phyloP scores from a whole-genome alignment of 306 rosid species.

The Lagenaria siceraria region DNA sequence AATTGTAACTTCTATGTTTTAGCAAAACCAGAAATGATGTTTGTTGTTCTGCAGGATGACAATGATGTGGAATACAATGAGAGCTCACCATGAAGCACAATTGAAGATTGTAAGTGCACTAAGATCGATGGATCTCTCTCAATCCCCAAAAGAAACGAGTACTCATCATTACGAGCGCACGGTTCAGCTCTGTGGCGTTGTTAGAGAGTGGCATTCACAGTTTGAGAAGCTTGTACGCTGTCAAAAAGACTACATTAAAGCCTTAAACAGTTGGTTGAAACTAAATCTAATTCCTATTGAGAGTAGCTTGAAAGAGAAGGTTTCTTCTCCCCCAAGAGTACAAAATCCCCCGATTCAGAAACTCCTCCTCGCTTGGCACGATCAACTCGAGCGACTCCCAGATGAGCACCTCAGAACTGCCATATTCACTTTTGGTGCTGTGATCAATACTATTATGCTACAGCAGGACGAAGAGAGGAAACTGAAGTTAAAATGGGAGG shows the following conservation, averaged over 20 bases:
- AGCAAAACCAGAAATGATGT: neutral
- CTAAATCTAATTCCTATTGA: conserved; percentile 78
- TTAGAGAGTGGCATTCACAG: conserved; percentile 58
- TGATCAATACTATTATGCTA: conserved; percentile 36
- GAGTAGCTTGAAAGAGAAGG: conserved; percentile 79
- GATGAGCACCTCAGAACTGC: conserved; percentile 64
- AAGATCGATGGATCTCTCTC: conserved; percentile 42
- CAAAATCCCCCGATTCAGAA: conserved; percentile 48
- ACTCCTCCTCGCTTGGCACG: conserved; percentile 64
- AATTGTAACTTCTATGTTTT: neutral
- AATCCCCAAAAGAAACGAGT: conserved; percentile 65
- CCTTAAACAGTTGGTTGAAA: conserved; percentile 63
- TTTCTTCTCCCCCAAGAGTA: conserved; percentile 85
- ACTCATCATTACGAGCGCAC: conserved; percentile 75
- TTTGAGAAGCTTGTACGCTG: conserved; percentile 45
- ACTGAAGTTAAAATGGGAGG: conserved; percentile 57
- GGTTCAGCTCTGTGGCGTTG: conserved; percentile 45
- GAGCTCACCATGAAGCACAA: conserved; percentile 43
- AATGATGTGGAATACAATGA: conserved; percentile 69
- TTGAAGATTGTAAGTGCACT: conserved; percentile 25
- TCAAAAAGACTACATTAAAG: conserved; percentile 61
- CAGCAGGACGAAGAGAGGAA: conserved; percentile 59
- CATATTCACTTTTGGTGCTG: conserved; percentile 51
- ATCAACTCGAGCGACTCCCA: conserved; percentile 63
- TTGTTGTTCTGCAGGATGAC: conserved; percentile 54